Evolutionary conservation across 2,329 filamentous ascomycete genomes (phyloP).

Genomic region (Massarina eburnea): DNA sequence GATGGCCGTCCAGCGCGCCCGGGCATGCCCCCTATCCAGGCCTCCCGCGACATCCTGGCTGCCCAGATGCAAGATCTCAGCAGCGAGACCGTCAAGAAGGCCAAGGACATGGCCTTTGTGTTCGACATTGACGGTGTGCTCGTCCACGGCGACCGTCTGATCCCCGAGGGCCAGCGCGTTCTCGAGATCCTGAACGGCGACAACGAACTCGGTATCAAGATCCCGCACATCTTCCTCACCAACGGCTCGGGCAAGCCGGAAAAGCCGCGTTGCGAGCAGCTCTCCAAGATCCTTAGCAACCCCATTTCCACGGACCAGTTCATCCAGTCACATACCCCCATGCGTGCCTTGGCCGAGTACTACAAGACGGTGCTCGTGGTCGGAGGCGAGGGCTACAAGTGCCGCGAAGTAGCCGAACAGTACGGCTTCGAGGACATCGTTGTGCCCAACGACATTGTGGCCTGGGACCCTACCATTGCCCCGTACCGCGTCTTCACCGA

Average conservation of each 20-base stretch:
- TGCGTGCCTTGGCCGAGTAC: conserved; percentile 75
- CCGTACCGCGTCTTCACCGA: conserved; percentile 69
- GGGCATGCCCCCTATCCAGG: conserved; percentile 61
- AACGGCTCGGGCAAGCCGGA: conserved; percentile 75
- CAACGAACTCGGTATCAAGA: conserved; percentile 78
- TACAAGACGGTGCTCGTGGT: conserved; percentile 76
- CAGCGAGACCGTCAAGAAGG: conserved; percentile 65
- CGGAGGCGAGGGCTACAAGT: conserved; percentile 74
- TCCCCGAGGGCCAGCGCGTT: conserved; percentile 66
- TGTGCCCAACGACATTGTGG: conserved; percentile 72
- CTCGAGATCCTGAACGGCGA: conserved; percentile 74
- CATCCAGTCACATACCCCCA: conserved; percentile 76
- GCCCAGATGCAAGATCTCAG: conserved; percentile 70
- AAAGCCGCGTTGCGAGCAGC: conserved; percentile 64
- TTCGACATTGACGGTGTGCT: conserved; percentile 79
- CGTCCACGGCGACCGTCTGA: conserved; percentile 70
- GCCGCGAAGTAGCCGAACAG: conserved; percentile 70
- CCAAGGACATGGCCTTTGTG: conserved; percentile 80
- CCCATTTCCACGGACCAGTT: conserved; percentile 72
- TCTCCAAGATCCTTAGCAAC: conserved; percentile 65
- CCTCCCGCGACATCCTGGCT: conserved; percentile 67
- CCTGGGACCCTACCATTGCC: conserved; percentile 68
- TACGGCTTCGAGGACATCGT: conserved; percentile 75
- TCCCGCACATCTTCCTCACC: conserved; percentile 73
- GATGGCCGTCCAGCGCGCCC: conserved; percentile 52